Conservation (phyloP, 1,284 basidiomycete species). For the Ganoderma lucidum region DNA sequence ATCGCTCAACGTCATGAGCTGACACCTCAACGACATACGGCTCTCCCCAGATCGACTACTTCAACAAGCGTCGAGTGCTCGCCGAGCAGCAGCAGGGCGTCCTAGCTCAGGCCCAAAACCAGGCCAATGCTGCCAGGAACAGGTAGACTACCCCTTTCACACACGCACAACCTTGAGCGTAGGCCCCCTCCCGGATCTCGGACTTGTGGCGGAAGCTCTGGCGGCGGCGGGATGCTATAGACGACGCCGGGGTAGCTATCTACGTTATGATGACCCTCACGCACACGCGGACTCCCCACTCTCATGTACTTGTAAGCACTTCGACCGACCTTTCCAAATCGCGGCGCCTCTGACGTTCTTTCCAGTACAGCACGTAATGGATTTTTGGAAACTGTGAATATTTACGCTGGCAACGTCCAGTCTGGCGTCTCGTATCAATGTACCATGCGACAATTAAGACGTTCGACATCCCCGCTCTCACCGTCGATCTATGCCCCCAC, state of each 20-base stretch:
- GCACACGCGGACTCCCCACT: slow-evolving; percentile 7
- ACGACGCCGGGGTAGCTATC: neutral
- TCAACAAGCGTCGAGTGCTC: slow-evolving; percentile 81
- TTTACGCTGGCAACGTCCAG: neutral
- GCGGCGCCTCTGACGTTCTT: neutral
- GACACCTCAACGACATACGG: neutral
- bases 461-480: neutral
- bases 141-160: slow-evolving; percentile 17
- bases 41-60: slow-evolving; percentile 75
- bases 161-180: neutral
- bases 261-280: slow-evolving; percentile 3
- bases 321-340: neutral
- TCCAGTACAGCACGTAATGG: slow-evolving; percentile 4
- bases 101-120: slow-evolving; percentile 61
- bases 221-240: neutral
- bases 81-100: slow-evolving; percentile 76
- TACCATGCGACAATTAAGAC: neutral
- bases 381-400: neutral
- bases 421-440: slow-evolving; percentile 6
- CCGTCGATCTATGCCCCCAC: neutral
- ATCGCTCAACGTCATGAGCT: neutral
- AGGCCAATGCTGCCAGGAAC: slow-evolving; percentile 54
- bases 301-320: slow-evolving; percentile 7
- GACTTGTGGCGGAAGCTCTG: neutral
- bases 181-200: slow-evolving; percentile 1